Evolutionary conservation across 176 grass and related monocot species (phyloP), one percentile per base, ranked within the genome.

Genomic region (Bothriochloa decipiens): DNA sequence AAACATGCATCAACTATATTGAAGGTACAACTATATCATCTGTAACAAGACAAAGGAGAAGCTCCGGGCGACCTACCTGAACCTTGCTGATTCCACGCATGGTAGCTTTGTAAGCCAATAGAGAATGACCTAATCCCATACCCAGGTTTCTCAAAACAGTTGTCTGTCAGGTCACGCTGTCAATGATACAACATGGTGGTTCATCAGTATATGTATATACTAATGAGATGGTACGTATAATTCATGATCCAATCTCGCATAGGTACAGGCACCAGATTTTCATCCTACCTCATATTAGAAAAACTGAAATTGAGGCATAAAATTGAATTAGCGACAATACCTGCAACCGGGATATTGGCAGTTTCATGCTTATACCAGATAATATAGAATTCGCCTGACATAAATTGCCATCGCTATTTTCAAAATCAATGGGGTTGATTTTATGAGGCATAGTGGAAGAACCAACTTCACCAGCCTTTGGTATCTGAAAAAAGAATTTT

Each of bases 361-460:
- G 86, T 46, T 98, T 98, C 87, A 94, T 95, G 85, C 96, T 98
- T 74, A 96, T 77, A 83, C 81, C 79, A 86, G 81, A 91, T 72
- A 96, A 87, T 55, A 74, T 45, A 55, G 80, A 84, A 94, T 94
- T 98, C 4, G 86, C 93, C 35, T 84, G 43, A 76, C 27, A 76
- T 25, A 94, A 64, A 87, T 98, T 98, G 25, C 96, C 96, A 42
- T 98, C 96, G 25, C 97, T 99, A 45, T 99, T 99, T 90, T 99
- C 97, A 88, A 99, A 99, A 94, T 99, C 88, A 23, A 99, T 99
- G 45, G 96, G 93, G 83, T 98, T 98, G 63, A 99, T 89, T 92
- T 98, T 98, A 82, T 98, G 96, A 84, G 93, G 97, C 97, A 99
- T 99, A 22, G 93, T 99, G 65, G 97, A 99, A 36, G 93, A 96